Base-by-base conservation (phyloP, 2,329 filamentous ascomycete genomes). In the Cadophora sp. region DNA sequence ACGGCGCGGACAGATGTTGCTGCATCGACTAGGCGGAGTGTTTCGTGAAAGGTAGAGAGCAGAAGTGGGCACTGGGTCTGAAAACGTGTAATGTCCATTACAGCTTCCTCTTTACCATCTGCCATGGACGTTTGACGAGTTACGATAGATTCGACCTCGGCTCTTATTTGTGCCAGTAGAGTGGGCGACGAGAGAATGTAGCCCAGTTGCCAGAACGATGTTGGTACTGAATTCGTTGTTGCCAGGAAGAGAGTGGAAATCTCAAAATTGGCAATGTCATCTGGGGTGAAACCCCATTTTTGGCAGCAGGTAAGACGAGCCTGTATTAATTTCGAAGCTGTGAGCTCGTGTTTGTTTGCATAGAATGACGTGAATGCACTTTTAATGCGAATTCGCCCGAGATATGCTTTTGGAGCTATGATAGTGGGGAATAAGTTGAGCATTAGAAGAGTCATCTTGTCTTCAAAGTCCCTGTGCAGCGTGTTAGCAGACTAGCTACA, bases 31-130 rank as follows among this genome's bases (percentile, higher is more conserved):
- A 84, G 65, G 8, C 84, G 81, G 65, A 85, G 75, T 0, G 79
- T 79, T 71, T 86, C 84, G 27, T 80, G 79, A 71, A 81, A 84
- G 26, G 79, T 79, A 55, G 81, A 81, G 16, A 82, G 75, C 7
- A 86, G 75, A 5, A 84, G 73, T 0, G 83, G 82, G 58, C 81
- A 81, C 6, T 75, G 67, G 0, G 79, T 73, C 37, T 80, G 79
- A 11, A 85, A 77, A 12, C 65, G 69, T 8, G 70, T 68, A 7
- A 65, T 70, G 37, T 75, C 70, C 59, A 75, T 67, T 4, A 68
- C 48, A 7, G 66, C 70, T 27, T 16, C 71, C 50, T 72, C 60
- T 16, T 64, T 60, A 12, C 65, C 64, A 24, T 67, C 24, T 29
- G 24, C 14, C 29, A 24, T 29, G 4, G 40, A 37, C 4, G 12